Base-by-base conservation (phyloP, 2,329 filamentous ascomycete genomes). In the Ophiocordyceps camponoti-rufipedis region DNA sequence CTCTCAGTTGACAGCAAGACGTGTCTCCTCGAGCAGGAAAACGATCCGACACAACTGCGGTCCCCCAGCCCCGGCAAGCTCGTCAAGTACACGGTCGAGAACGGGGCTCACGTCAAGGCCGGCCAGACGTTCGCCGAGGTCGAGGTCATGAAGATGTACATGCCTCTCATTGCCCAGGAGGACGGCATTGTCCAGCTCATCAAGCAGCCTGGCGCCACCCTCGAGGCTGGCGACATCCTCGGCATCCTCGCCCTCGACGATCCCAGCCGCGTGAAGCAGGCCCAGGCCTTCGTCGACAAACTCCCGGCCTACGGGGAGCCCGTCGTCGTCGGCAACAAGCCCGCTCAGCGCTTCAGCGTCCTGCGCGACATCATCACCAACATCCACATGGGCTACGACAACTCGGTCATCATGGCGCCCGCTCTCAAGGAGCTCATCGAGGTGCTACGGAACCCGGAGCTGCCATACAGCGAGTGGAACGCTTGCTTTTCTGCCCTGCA, bases 91-190 rank as follows among this genome's bases (percentile, higher is more conserved):
- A 84, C 86, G 1, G 85, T 98, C 2, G 91, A 95, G 63, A 96
- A 94, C 57, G 91, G 91, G 49, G 75, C 87, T 54, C 91, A 98
- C 62, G 79, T 98, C 64, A 82, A 78, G 63, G 86, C 93, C 55
- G 89, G 89, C 47, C 85, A 96, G 64, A 72, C 89, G 32, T 98
- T 87, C 58, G 91, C 91, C 46, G 91, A 98, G 64, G 89, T 98
- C 39, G 91, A 98, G 67, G 91, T 98, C 66, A 98, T 98, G 91
- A 98, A 98, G 75, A 98, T 98, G 91, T 96, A 96, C 75, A 98
- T 98, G 91, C 91, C 91, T 57, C 74, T 98, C 46, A 75, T 98
- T 49, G 85, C 91, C 3, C 82, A 88, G 60, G 91, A 98, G 63
- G 91, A 94, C 56, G 91, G 91, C 70, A 75, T 94, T 46, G 89